Evolutionary conservation across 768 basidiomycete genomes (phyloP).

Genomic region (Flagelloscypha sp.): DNA sequence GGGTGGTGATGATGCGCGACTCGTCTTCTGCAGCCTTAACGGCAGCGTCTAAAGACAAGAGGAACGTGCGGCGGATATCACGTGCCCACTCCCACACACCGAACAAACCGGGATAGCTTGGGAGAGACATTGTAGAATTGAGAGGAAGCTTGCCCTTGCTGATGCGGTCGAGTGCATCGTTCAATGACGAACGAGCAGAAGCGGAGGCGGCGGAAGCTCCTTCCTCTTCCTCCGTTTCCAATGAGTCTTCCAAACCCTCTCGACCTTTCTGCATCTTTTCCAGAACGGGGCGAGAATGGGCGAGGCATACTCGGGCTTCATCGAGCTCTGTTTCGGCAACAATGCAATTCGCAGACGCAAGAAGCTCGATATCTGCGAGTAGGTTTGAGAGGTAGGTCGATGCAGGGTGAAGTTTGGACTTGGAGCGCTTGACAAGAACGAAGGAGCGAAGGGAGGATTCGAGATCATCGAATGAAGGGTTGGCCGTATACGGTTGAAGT

Average conservation of each 20-base stretch:
- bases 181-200: slow-evolving; percentile 52
- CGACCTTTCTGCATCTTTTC: slow-evolving; percentile 77
- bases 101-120: slow-evolving; percentile 76
- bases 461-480: slow-evolving; percentile 75
- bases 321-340: slow-evolving; percentile 76
- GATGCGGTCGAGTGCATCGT: slow-evolving; percentile 66
- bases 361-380: slow-evolving; percentile 82
- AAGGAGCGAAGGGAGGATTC: slow-evolving; percentile 89
- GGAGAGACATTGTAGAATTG: slow-evolving; percentile 44
- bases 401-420: slow-evolving; percentile 91
- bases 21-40: slow-evolving; percentile 79
- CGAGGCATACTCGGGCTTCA: slow-evolving; percentile 62
- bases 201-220: slow-evolving; percentile 46
- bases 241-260: slow-evolving; percentile 67
- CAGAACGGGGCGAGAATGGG: slow-evolving; percentile 66
- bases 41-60: slow-evolving; percentile 74
- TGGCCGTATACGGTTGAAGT: slow-evolving; percentile 55
- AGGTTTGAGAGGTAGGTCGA: slow-evolving; percentile 86
- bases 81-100: slow-evolving; percentile 80
- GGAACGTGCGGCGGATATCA: slow-evolving; percentile 68
- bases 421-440: slow-evolving; percentile 91
- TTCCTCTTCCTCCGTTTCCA: slow-evolving; percentile 75
- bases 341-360: slow-evolving; percentile 78
- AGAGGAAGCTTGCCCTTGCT: slow-evolving; percentile 66
- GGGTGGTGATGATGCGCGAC: slow-evolving; percentile 57